Evolutionary conservation across 345 rosid species (phyloP).

Genomic region (Xanthoceras sorbifolium): DNA sequence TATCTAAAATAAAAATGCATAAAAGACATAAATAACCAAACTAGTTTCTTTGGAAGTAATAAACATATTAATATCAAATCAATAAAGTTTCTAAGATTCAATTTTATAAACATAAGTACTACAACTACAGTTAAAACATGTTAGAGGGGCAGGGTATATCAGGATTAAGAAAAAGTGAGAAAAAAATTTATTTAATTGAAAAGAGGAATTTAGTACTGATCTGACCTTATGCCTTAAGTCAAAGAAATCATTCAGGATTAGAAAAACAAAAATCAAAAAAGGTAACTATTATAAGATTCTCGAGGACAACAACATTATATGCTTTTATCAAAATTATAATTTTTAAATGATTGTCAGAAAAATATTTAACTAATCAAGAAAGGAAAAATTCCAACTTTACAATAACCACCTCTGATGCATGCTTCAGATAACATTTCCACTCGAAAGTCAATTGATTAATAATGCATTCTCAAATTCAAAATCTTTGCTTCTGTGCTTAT

Average conservation of each 20-base stretch:
- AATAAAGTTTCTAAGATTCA: conserved; percentile 12
- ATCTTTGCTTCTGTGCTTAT: neutral
- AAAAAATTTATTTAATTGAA: neutral
- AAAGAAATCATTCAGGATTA: neutral
- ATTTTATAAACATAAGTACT: neutral
- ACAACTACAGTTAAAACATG: neutral
- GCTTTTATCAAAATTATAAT: neutral
- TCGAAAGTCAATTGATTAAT: neutral
- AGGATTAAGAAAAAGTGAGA: neutral
- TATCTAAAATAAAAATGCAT: conserved; percentile 47
- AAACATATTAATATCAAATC: neutral
- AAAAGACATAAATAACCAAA: conserved; percentile 10
- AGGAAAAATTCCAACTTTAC: neutral
- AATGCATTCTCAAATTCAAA: neutral
- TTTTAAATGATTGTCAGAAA: neutral
- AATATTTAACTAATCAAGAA: neutral
- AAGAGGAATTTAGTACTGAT: neutral
- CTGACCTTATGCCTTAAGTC: neutral
- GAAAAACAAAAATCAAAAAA: conserved; percentile 18
- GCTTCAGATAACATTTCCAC: neutral
- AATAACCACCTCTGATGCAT: neutral
- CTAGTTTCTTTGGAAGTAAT: conserved; percentile 1
- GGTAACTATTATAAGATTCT: neutral
- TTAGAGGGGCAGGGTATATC: neutral
- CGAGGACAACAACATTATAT: neutral